Evolutionary conservation across 2,329 filamentous ascomycete species (phyloP).

Genomic region (Xylariaceae sp.): DNA sequence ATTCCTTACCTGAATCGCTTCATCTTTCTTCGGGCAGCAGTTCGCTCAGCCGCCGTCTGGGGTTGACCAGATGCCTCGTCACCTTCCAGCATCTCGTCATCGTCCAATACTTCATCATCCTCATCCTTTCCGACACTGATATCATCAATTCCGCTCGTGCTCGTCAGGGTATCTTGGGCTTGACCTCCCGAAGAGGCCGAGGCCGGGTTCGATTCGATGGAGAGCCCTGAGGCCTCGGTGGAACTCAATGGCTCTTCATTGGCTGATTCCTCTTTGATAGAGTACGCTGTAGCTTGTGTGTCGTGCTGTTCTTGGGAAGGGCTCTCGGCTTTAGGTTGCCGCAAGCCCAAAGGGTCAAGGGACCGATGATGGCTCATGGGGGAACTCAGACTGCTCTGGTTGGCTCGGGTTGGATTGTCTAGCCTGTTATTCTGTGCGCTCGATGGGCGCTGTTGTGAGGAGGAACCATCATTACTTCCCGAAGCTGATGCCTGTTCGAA

Average conservation of each 20-base stretch:
- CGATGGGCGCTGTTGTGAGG: constrained; percentile 33
- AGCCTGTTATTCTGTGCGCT: constrained; percentile 41
- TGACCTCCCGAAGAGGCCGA: constrained; percentile 35
- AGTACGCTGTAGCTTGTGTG: constrained; percentile 28
- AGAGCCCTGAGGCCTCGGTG: constrained; percentile 34
- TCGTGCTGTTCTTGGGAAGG: constrained; percentile 33
- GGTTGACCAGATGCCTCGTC: constrained; percentile 33
- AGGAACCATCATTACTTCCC: constrained; percentile 28
- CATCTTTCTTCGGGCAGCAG: constrained; percentile 56
- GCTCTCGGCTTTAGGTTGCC: constrained; percentile 36
- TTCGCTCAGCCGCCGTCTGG: constrained; percentile 42
- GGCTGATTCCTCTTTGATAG: constrained; percentile 33
- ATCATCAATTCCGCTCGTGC: constrained; percentile 34
- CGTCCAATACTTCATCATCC: constrained; percentile 49
- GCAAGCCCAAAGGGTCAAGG: constrained; percentile 37
- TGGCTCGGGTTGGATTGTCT: constrained; percentile 59
- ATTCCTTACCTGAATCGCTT: constrained; percentile 70
- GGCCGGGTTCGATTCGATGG: constrained; percentile 37
- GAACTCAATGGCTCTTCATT: constrained; percentile 37
- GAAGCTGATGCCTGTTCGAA: constrained; percentile 37
- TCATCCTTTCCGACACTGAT: constrained; percentile 40
- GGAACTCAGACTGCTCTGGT: constrained; percentile 23
- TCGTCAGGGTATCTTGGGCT: constrained; percentile 27
- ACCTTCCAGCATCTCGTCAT: constrained; percentile 50
- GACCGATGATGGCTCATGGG: constrained; percentile 32